Evolutionary conservation across 768 basidiomycete genomes (phyloP).

Genomic region (Mycena indigotica): DNA sequence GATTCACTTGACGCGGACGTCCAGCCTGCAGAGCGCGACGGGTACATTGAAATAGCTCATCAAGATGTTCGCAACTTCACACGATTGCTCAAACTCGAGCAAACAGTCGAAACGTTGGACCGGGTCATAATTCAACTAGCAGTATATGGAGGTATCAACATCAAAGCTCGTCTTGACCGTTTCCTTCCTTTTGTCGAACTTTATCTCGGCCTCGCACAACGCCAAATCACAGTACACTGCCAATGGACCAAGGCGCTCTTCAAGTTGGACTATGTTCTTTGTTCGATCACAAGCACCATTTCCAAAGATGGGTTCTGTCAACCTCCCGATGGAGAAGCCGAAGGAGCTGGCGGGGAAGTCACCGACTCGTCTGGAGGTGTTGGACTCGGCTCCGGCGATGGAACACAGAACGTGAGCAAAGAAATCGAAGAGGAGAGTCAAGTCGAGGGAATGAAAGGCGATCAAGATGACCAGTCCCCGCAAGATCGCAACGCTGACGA

Average conservation of each 20-base stretch:
- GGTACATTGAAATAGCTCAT: constrained; percentile 55
- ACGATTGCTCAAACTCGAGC: constrained; percentile 48
- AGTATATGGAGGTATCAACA: constrained; percentile 30
- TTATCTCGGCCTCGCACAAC: constrained; percentile 59
- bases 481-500: constrained; percentile 57
- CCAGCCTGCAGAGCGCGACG: constrained; percentile 39
- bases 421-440: constrained; percentile 97
- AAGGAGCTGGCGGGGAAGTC: constrained; percentile 49
- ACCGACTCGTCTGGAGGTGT: constrained; percentile 66
- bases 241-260: constrained; percentile 77
- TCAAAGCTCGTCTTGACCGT: constrained; percentile 42
- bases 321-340: constrained; percentile 72
- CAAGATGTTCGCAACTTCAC: constrained; percentile 48
- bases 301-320: constrained; percentile 91
- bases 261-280: constrained; percentile 82
- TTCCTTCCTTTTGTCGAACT: constrained; percentile 75
- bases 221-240: constrained; percentile 57
- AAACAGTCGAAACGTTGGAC: constrained; percentile 44
- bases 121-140: constrained; percentile 42
- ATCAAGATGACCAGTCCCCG: constrained; percentile 52
- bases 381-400: constrained; percentile 87
- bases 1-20: constrained; percentile 32
- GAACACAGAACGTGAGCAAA: constrained; percentile 85
- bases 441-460: constrained; percentile 87
- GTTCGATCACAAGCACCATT: constrained; percentile 70